Conservation (phyloP, 306 rosid species). For the Rosa rugosa region DNA sequence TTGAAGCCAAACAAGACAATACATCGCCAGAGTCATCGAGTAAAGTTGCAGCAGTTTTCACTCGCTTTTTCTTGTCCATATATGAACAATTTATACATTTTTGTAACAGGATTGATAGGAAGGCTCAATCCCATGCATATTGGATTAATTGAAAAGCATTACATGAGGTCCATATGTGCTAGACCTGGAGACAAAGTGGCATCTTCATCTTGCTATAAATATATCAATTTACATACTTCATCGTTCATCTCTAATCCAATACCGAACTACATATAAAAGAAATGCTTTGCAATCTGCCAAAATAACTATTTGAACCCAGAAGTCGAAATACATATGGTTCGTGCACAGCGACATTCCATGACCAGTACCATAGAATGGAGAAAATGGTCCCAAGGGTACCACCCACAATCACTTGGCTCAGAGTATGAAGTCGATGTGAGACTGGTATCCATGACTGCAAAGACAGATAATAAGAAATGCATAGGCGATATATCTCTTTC, state of each 20-base stretch:
- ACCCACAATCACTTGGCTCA: conserved; percentile 75
- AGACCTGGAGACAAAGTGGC: not conserved
- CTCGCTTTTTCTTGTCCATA: not conserved
- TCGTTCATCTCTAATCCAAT: conserved; percentile 33
- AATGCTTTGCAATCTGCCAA: conserved; percentile 49
- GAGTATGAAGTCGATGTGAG: conserved; percentile 68
- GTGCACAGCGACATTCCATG: conserved; percentile 53
- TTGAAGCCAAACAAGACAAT: not conserved
- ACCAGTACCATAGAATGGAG: conserved; percentile 60
- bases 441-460: conserved; percentile 83
- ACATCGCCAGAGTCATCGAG: not conserved
- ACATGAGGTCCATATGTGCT: not conserved
- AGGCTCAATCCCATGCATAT: not conserved
- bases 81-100: not conserved
- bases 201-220: not conserved
- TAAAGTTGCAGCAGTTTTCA: not conserved
- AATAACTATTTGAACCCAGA: conserved; percentile 60
- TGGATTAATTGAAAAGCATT: not conserved
- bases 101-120: not conserved
- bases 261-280: conserved; percentile 37
- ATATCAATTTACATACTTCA: not conserved
- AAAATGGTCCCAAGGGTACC: conserved; percentile 55
- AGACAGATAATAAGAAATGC: conserved; percentile 9
- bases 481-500: conserved; percentile 18
- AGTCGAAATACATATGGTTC: conserved; percentile 33